phyloP scores from a whole-genome alignment of 148 eudicot genomes.

The Amaranthus cruentus region DNA sequence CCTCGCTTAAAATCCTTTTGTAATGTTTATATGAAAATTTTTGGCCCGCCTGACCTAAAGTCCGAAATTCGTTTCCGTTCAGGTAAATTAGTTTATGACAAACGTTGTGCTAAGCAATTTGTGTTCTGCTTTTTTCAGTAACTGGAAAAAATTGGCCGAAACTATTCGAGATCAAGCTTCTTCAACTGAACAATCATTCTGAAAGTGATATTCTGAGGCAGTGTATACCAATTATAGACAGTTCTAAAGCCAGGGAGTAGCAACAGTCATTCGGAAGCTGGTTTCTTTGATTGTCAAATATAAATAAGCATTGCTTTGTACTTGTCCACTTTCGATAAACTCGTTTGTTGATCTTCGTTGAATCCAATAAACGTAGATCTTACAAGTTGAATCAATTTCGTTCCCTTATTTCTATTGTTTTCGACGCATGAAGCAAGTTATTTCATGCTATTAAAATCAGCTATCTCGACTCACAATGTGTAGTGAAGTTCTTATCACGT shows the following conservation, averaged over 20 bases:
- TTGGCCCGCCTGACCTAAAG: no score
- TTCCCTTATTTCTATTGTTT: no score
- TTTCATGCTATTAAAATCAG: no score
- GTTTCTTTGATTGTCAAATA: background rate
- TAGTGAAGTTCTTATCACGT: no score
- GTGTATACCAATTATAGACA: conserved; percentile 42
- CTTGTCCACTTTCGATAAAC: background rate
- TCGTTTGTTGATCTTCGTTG: background rate
- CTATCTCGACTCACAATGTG: no score
- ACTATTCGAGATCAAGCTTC: conserved; percentile 82
- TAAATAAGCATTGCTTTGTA: no score
- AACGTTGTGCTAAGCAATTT: no score
- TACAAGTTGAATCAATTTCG: background rate
- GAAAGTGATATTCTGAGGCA: conserved; percentile 35
- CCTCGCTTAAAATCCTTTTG: no score
- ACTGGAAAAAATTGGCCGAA: conserved; percentile 96
- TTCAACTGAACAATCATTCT: conserved; percentile 30
- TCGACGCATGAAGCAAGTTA: no score
- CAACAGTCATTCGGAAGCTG: background rate
- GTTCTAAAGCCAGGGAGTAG: conserved; percentile 19
- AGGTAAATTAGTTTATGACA: no score
- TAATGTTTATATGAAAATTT: no score
- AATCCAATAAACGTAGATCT: background rate
- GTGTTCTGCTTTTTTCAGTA: conserved; percentile 38
- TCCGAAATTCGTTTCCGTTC: no score